phyloP scores from a whole-genome alignment of 345 rosid genomes.

The Eucalyptus lansdowneana region DNA sequence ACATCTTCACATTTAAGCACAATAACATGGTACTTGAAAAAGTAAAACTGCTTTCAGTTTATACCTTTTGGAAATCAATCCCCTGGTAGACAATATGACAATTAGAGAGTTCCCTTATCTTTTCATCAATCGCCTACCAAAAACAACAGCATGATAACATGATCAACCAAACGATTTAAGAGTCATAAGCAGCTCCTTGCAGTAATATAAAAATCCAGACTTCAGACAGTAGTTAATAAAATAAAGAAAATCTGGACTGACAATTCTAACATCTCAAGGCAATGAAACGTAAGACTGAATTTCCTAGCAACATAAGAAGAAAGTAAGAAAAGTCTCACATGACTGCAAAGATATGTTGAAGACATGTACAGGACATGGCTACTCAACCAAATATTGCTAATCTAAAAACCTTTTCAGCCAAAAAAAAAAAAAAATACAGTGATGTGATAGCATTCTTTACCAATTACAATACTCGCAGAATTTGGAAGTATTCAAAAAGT shows the following conservation, averaged over 20 bases:
- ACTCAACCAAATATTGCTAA: background rate
- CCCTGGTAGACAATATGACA: conserved; percentile 75
- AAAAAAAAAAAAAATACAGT: background rate
- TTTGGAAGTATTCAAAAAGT: background rate
- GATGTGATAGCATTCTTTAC: background rate
- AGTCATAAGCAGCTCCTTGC: background rate
- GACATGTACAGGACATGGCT: background rate
- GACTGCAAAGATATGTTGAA: background rate
- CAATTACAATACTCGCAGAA: background rate
- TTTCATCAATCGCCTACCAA: conserved; percentile 89
- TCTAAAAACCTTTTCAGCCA: background rate
- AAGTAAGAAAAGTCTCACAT: background rate
- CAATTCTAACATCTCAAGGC: background rate
- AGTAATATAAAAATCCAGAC: background rate
- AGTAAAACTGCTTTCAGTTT: background rate
- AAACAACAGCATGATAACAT: background rate
- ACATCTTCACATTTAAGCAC: background rate
- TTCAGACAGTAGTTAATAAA: background rate
- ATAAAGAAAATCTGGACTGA: background rate
- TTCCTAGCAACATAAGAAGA: background rate
- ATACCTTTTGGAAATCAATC: conserved; percentile 81
- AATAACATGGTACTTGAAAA: background rate
- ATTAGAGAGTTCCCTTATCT: conserved; percentile 87
- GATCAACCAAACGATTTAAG: background rate
- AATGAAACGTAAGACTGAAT: background rate